Evolutionary conservation across 768 basidiomycete species (phyloP).

Genomic region (Glaciozyma antarctica): DNA sequence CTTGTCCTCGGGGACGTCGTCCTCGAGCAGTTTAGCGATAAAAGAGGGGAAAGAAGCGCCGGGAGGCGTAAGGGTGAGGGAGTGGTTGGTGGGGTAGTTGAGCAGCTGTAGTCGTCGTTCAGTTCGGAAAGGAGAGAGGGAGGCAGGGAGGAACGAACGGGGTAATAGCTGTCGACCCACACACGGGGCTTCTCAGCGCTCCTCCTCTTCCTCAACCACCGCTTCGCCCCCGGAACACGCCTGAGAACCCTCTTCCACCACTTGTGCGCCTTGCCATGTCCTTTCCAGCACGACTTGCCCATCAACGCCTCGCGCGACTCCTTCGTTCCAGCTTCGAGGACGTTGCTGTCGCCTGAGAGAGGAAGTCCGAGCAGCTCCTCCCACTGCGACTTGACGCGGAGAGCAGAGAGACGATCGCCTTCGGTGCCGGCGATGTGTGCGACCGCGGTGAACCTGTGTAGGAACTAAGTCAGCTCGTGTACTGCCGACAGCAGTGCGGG

Average conservation of each 20-base stretch:
- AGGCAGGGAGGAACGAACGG: conserved; percentile 69
- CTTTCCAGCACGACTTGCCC: not conserved
- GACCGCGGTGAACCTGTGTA: conserved; percentile 21
- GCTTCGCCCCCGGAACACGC: not conserved
- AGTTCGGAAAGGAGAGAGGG: conserved; percentile 52
- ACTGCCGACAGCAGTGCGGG: not conserved
- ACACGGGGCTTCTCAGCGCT: conserved; percentile 42
- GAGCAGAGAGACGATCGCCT: conserved; percentile 56
- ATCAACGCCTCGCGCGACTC: conserved; percentile 52
- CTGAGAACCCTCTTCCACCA: not conserved
- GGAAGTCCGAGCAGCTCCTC: conserved; percentile 52
- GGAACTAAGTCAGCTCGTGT: not conserved
- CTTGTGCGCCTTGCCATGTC: not conserved
- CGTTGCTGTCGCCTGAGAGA: conserved; percentile 34
- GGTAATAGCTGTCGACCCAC: conserved; percentile 84
- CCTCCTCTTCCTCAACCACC: not conserved
- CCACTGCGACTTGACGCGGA: conserved; percentile 57
- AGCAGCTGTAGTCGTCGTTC: conserved; percentile 49
- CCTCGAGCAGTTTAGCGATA: conserved; percentile 61
- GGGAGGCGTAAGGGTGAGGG: conserved; percentile 6
- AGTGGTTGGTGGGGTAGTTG: conserved; percentile 15
- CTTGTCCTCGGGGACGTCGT: conserved; percentile 62
- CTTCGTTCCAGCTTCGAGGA: conserved; percentile 61
- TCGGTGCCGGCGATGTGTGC: conserved; percentile 60
- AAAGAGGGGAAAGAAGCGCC: conserved; percentile 1